A percentile compares a stretch with the other conserved stretches of the same genome.
Conservation (phyloP, 352 stramenopile species). For the Phytopythium delawarense region DNA sequence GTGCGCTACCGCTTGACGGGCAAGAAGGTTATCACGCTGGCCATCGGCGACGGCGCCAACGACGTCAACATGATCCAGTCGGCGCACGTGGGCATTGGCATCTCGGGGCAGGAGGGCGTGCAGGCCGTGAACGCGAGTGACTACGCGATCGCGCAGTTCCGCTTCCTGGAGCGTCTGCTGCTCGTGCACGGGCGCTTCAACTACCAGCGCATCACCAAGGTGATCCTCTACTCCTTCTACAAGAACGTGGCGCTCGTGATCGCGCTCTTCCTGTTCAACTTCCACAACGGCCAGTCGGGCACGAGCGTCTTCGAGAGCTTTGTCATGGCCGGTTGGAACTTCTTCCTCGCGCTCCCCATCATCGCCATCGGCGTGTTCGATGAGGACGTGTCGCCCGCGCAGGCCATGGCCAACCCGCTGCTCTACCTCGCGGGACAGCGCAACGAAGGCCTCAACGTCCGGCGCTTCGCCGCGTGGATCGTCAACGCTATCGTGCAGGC, state of each 20-base stretch:
- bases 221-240: slow-evolving; percentile 90
- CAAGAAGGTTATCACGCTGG: slow-evolving; percentile 75
- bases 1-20: slow-evolving; percentile 46
- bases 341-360: slow-evolving; percentile 88
- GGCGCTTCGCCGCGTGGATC: slow-evolving; percentile 56
- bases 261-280: slow-evolving; percentile 73
- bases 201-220: slow-evolving; percentile 93
- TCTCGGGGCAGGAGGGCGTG: slow-evolving; percentile 88
- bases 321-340: slow-evolving; percentile 77
- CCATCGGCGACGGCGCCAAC: slow-evolving; percentile 93
- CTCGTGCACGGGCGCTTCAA: slow-evolving; percentile 97
- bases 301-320: slow-evolving; percentile 85
- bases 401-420: slow-evolving; percentile 52
- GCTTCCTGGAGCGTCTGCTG: slow-evolving; percentile 92
- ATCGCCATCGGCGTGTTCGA: slow-evolving; percentile 81
- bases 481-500: slow-evolving; percentile 62
- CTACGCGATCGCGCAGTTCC: slow-evolving; percentile 92
- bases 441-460: slow-evolving; percentile 68
- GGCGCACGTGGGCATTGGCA: slow-evolving; percentile 92
- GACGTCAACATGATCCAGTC: slow-evolving; percentile 96
- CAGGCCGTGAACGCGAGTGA: slow-evolving; percentile 91
- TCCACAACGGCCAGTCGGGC: slow-evolving; percentile 78
- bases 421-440: slow-evolving; percentile 58
- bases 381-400: slow-evolving; percentile 60
- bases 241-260: slow-evolving; percentile 78